Base-by-base conservation (phyloP, 352 stramenopile genomes). In the Phytopythium cucurbitacearum region DNA sequence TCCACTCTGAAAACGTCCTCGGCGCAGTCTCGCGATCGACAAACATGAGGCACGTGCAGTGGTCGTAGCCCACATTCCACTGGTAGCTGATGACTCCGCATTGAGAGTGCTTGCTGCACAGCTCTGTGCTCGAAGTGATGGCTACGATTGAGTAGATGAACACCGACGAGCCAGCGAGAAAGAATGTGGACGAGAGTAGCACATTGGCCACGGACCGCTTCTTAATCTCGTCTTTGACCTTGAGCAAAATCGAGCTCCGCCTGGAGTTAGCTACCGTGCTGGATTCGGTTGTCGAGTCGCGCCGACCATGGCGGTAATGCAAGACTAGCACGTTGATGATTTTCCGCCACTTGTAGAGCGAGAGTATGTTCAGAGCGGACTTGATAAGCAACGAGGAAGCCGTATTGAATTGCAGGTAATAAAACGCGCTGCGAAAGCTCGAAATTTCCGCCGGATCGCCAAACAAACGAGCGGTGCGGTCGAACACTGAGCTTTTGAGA, bases 51-150 rank as follows among this genome's bases (percentile, higher is more conserved):
- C 73, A 81, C 5, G 68, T 65, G 48, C 70, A 80, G 15, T 60
- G 61, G 4, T 66, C 50, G 4, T 43, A n/a, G 2, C 46, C 48
- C 8, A 67, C 67, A 4, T 60, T 75, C 73, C 73, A 84, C 4
- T 60, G 68, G 35, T 85, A 79, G 40, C 65, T 71, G 13, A 67
- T 37, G 12, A 76, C 63, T 3, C 71, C 71, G 36, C 73, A 84
- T 36, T 80, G 64, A 4, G 62, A 34, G 44, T 69, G 68, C 37
- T 65, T 67, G 46, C 49, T 54, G 46, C 53, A 70, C 54, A 76
- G 41, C 12, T 51, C 40, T 5, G 21, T 49, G 36, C 50, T 65
- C 3, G 63, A 66, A 35, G 51, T 65, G 3, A 65, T 67, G 7
- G 41, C 47, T 3, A 74, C 64, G 0, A 67, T 55, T 1, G 62